These are phyloP conservation scores for Penicillium psychrosexuale DNA, from an alignment of 2,329 filamentous ascomycete genomes.

Conservation along the genomic window DNA sequence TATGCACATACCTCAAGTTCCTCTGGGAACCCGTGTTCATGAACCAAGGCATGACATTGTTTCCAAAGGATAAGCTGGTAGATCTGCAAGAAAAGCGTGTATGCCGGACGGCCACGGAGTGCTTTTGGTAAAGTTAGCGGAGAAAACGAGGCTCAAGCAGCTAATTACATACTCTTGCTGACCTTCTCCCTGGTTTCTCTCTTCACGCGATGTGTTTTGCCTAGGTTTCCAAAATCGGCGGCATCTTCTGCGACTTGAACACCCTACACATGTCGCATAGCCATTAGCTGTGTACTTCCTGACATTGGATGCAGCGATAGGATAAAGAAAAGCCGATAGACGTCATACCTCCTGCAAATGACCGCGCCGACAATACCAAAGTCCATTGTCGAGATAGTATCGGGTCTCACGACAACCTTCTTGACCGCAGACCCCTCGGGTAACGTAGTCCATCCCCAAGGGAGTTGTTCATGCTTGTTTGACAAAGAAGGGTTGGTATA, in stretches of 20 bases:
- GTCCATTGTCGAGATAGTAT: conserved; percentile 72
- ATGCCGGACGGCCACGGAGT: conserved; percentile 63
- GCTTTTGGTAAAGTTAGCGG: conserved; percentile 51
- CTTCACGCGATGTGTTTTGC: conserved; percentile 56
- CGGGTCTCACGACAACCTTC: conserved; percentile 67
- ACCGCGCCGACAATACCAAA: conserved; percentile 74
- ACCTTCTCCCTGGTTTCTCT: conserved; percentile 55
- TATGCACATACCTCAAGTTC: conserved; percentile 64
- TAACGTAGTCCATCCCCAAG: conserved; percentile 43
- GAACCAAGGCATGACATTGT: conserved; percentile 72
- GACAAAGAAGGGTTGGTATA: conserved; percentile 8
- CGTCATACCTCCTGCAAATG: conserved; percentile 69
- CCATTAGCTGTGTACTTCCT: background rate
- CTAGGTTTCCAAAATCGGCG: conserved; percentile 64
- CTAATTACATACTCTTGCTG: conserved; percentile 43
- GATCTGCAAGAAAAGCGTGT: conserved; percentile 76
- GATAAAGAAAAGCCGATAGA: conserved; percentile 4
- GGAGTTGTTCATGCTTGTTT: conserved; percentile 31
- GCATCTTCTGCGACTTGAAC: conserved; percentile 57
- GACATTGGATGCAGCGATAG: conserved; percentile 3
- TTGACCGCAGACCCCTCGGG: conserved; percentile 52
- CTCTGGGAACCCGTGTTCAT: conserved; percentile 61
- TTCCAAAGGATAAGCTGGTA: conserved; percentile 81
- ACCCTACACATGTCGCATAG: conserved; percentile 26
- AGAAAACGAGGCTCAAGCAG: background rate